Evolutionary conservation across 1,139 yeast species (phyloP).

Genomic region (Geotrichum australiense): DNA sequence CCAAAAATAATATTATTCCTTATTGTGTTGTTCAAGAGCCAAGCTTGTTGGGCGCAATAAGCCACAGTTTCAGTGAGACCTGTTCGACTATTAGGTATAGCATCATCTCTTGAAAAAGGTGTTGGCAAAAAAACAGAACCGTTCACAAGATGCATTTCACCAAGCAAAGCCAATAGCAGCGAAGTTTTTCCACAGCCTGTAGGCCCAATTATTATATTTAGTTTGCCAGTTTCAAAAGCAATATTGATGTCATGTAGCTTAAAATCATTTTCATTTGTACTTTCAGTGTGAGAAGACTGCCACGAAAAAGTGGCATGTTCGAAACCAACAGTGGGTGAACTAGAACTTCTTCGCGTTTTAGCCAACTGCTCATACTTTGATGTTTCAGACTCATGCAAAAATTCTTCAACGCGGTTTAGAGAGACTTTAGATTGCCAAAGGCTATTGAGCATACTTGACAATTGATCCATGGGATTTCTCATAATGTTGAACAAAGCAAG

Average conservation of each 20-base stretch:
- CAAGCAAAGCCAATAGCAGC: conserved; percentile 75
- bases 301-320: conserved; percentile 79
- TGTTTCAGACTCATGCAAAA: conserved; percentile 72
- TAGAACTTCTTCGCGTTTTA: conserved; percentile 43
- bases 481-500: conserved; percentile 76
- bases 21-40: conserved; percentile 87
- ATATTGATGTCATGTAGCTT: conserved; percentile 66
- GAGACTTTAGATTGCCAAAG: conserved; percentile 87
- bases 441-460: conserved; percentile 79
- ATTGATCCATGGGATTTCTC: conserved; percentile 79
- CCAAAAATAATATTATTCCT: conserved; percentile 76
- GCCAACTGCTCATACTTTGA: conserved; percentile 70
- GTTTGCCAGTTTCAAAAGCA: conserved; percentile 60
- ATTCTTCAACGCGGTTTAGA: conserved; percentile 74
- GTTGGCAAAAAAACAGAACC: conserved; percentile 83
- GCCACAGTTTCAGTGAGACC: conserved; percentile 90
- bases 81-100: conserved; percentile 59
- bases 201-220: conserved; percentile 84
- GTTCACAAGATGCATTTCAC: conserved; percentile 73
- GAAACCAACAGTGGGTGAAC: conserved; percentile 68
- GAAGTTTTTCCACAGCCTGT: conserved; percentile 96
- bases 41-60: conserved; percentile 90
- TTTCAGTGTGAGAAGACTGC: conserved; percentile 40
- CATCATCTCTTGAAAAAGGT: conserved; percentile 60
- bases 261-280: conserved; percentile 44